Conservation (phyloP, 2,329 filamentous ascomycete species). For the Thelonectria blattea region DNA sequence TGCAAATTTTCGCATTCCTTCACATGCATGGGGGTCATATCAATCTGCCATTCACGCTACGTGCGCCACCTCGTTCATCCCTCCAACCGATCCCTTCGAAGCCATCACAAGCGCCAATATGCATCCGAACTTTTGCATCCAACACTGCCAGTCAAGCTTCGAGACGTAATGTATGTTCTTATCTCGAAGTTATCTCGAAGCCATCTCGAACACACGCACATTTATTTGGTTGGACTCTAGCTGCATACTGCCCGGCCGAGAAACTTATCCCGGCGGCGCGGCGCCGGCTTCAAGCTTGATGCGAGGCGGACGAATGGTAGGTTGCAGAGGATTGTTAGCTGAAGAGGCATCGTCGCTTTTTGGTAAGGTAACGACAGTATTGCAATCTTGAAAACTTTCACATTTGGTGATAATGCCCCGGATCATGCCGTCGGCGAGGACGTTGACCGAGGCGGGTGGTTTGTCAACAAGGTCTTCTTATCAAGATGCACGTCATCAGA, state of each 20-base stretch:
- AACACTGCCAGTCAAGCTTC: not conserved
- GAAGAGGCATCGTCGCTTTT: no score
- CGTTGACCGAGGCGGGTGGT: not conserved
- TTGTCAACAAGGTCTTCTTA: no score
- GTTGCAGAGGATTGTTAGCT: no score
- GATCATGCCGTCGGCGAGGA: not conserved
- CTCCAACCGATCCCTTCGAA: not conserved
- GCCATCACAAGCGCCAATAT: not conserved
- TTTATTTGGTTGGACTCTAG: no score
- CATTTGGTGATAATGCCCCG: not conserved
- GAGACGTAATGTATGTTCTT: not conserved
- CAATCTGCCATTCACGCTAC: not conserved
- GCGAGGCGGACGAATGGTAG: no score
- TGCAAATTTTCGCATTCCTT: not conserved
- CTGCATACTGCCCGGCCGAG: not conserved
- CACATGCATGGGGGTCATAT: not conserved
- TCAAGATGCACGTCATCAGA: no score
- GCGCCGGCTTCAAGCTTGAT: no score
- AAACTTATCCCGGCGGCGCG: not conserved
- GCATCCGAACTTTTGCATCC: not conserved
- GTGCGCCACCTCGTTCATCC: not conserved
- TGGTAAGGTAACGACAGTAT: no score
- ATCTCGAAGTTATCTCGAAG: not conserved
- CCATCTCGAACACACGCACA: no score
- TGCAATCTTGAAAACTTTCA: no score